Conservation (phyloP, 306 rosid genomes). For the Carpinus viminea region DNA sequence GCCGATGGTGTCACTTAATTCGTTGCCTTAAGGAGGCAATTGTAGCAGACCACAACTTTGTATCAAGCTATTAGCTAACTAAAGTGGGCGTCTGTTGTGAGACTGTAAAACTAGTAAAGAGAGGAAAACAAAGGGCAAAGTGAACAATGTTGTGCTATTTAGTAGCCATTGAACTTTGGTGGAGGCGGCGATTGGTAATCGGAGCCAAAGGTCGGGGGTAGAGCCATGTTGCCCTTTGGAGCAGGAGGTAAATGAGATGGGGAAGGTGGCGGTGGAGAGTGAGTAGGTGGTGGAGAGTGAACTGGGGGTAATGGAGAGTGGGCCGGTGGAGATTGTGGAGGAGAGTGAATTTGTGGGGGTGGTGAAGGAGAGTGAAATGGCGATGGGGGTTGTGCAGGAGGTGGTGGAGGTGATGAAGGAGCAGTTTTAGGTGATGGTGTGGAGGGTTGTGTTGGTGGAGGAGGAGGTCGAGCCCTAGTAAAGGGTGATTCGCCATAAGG, state of each 20-base stretch:
- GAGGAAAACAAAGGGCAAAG: neutral
- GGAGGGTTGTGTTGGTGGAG: neutral
- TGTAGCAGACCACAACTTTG: neutral
- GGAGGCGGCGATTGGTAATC: slow-evolving; percentile 33
- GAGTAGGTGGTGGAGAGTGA: neutral
- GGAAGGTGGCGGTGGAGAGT: neutral
- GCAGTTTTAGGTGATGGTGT: no score
- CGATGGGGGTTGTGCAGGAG: neutral
- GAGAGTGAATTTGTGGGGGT: no score
- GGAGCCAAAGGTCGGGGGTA: slow-evolving; percentile 23
- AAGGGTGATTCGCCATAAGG: neutral
- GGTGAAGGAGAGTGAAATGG: neutral
- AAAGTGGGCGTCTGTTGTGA: neutral
- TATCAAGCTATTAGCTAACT: slow-evolving; percentile 4
- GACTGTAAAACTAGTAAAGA: neutral
- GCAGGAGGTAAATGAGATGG: no score
- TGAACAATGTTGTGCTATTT: neutral
- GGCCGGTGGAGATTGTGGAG: no score
- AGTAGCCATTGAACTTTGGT: slow-evolving; percentile 26
- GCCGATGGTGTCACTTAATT: neutral
- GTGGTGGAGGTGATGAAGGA: no score
- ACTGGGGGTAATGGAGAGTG: neutral
- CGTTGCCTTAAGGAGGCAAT: neutral
- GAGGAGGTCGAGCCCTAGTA: neutral
- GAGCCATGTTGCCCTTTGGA: neutral